Evolutionary conservation across 768 basidiomycete species (phyloP), one percentile per base, ranked within the genome.

Genomic region (Auriscalpium microsporum): DNA sequence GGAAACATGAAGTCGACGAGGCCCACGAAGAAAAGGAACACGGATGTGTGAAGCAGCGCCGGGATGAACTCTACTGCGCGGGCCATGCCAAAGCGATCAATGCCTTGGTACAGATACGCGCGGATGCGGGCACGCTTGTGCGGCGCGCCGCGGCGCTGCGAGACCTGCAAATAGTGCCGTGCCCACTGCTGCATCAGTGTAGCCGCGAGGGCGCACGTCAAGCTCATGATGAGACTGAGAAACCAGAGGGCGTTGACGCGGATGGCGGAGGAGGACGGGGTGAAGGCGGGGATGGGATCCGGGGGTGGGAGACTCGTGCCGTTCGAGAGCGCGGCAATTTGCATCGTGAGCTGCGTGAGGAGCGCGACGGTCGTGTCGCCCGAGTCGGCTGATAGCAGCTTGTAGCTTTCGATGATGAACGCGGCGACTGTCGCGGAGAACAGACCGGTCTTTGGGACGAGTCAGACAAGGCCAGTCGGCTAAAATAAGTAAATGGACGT

Each of bases 401-500:
- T 54, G 34, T 59, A 64, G 17, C 61, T 54, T 48, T 63, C 55
- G 19, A 64, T 36, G n/a, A 61, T 40, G 40, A 65, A 63, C 1
- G 58, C 45, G 6, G 62, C 57, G 11, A 63, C 55, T 8, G 55
- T 55, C 2, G 59, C 62, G 23, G 64, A 62, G 51, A 65, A 63
- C 0, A 65, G 56, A 46, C 64, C 64, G 1, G 64, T 58, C 64
- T 65, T 42, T 28, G 40, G 40, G 40, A 10, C 51, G 13, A 6
- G n/a, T 17, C 13, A 34, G 14, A 14, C 5, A 1, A 17, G 36
- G 34, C 56, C 3, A 11, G 4, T 14, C 38, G 4, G 10, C 13
- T n/a, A n/a, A n/a, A 6, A 1, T n/a, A 9, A 42, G 21, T 0
- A 16, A 38, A n/a, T 8, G 37, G 3, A 53, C 59, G 28, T 48